phyloP scores from a whole-genome alignment of 371 early-diverging fungal genomes.

The Apophysomyces ossiformis region DNA sequence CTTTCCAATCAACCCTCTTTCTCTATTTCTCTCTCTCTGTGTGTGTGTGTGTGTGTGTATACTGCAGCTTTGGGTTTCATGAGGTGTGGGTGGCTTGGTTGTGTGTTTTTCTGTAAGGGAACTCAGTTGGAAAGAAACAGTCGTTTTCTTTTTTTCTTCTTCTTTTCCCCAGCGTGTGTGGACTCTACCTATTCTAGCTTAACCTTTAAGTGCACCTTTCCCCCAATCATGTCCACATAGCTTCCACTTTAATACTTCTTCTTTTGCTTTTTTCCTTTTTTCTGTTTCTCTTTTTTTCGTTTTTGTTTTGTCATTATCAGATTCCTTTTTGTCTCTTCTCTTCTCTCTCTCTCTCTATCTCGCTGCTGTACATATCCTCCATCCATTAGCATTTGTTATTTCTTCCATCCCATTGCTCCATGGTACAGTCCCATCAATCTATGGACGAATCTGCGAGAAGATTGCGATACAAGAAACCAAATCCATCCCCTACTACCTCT shows the following conservation, averaged over 20 bases:
- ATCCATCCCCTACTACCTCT: constrained; percentile 15
- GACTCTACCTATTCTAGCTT: too few species aligned
- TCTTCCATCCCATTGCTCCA: not conserved
- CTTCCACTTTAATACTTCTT: not conserved
- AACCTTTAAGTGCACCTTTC: too few species aligned
- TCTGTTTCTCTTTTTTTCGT: not conserved
- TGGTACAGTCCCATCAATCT: constrained; percentile 4
- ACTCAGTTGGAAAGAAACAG: too few species aligned
- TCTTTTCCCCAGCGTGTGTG: too few species aligned
- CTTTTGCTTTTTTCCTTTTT: not conserved
- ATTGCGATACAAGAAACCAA: constrained; percentile 18
- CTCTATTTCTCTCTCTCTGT: too few species aligned
- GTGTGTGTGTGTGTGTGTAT: too few species aligned
- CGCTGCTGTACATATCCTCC: constrained; percentile 1
- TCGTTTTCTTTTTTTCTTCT: too few species aligned
- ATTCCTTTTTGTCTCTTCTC: not conserved
- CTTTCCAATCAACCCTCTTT: too few species aligned
- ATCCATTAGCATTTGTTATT: not conserved
- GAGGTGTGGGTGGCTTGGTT: too few species aligned
- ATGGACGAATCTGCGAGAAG: constrained; percentile 1
- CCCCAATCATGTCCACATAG: not conserved
- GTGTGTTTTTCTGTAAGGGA: too few species aligned
- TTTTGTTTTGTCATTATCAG: not conserved
- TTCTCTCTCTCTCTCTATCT: not conserved
- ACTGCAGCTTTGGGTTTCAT: too few species aligned